Base-by-base conservation (phyloP, 305 asterid species). In the Petunia hybrid region DNA sequence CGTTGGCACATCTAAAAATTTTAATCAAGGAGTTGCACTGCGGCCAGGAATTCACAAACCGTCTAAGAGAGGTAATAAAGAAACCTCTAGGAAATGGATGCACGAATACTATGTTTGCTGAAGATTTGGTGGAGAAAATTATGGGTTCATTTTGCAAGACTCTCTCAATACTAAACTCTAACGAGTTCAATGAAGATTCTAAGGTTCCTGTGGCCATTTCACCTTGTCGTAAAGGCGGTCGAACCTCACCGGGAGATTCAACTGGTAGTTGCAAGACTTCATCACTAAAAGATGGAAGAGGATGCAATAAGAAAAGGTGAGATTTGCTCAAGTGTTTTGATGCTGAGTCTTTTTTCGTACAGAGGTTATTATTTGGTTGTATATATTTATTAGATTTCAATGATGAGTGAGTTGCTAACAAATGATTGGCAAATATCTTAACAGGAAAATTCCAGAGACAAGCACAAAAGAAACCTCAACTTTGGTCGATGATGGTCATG, bases 301-400 rank as follows among this genome's bases (percentile, higher is more conserved):
- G 93, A 38, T 85, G 88, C 85, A 88, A 89, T 86, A 91, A 91
- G 85, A 86, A 91, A 85, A 91, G 89, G 95, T 91, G 77, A n/a
- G 45, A 7, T 8, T 1, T 9, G 57, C 4, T 8, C 12, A 59
- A 51, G 40, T 42, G 4, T 69, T 22, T 4, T 82, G 43, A 3
- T 16, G 12, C 22, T 40, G 6, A 8, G 4, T 14, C 4, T 40
- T 16, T 10, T 9, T 3, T 65, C 13, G n/a, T 39, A 13, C 12
- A 65, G 31, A 22, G 31, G 31, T 46, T 46, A 46, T 4, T 4
- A 46, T 46, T 9, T 46, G 53, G 7, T 46, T 46, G 53, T 9
- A 59, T 59, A 59, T 12, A 22, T 22, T 22, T 22, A 22, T 22
- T 22, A 22, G 31, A 22, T 22, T 35, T 3, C 35, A 35, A 31